Evolutionary conservation across 306 rosid species (phyloP).

Genomic region (Astragalus membranaceus): DNA sequence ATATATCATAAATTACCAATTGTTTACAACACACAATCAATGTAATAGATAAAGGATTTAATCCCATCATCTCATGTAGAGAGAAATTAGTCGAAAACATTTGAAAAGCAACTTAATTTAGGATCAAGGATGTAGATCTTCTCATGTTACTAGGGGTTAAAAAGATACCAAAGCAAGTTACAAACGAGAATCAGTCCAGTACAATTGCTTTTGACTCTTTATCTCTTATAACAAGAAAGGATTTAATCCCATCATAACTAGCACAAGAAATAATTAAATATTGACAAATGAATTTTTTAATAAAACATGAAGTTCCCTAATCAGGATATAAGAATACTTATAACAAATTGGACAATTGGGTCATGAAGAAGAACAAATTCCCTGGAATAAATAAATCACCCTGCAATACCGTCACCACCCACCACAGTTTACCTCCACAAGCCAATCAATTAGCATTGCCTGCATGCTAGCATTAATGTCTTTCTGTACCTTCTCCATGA

Average conservation of each 20-base stretch:
- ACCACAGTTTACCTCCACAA: conserved; percentile 64
- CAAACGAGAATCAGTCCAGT: background rate
- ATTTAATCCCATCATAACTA: background rate
- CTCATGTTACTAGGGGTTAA: background rate
- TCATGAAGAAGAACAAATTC: background rate
- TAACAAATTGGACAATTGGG: background rate
- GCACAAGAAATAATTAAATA: background rate
- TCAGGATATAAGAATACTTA: background rate
- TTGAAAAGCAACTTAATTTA: background rate
- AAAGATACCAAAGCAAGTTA: background rate
- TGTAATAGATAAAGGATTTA: too few species aligned
- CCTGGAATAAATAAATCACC: conserved; percentile 1
- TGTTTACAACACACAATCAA: too few species aligned
- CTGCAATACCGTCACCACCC: conserved; percentile 21
- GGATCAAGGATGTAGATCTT: background rate
- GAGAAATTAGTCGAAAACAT: background rate
- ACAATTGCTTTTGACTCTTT: background rate
- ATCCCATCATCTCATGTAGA: too few species aligned
- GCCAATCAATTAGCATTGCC: conserved; percentile 75
- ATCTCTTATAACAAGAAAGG: background rate
- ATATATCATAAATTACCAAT: too few species aligned
- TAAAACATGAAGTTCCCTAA: background rate
- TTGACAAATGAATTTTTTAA: background rate
- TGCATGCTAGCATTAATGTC: conserved; percentile 79
- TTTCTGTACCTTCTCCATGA: conserved; percentile 73